Evolutionary conservation across 2,329 filamentous ascomycete species (phyloP).

Genomic region (Cordyceps tenuipes): DNA sequence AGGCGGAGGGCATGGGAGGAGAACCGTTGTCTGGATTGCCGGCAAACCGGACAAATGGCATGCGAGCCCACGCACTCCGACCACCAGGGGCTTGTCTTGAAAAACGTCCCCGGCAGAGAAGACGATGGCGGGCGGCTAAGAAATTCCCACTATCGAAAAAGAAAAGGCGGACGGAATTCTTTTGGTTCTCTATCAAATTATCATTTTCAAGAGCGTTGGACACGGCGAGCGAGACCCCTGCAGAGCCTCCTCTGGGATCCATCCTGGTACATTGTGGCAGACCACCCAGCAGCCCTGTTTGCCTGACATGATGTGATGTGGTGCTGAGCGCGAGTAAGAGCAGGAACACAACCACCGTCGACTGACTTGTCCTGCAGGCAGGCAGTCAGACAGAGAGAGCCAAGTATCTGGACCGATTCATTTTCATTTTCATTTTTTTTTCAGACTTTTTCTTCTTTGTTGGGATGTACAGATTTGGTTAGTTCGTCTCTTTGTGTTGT

Average conservation of each 20-base stretch:
- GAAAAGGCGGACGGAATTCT: too few relatives aligned
- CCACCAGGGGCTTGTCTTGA: background rate
- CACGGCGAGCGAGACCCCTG: background rate
- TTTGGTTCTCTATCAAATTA: too few relatives aligned
- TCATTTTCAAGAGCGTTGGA: background rate
- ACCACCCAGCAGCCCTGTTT: background rate
- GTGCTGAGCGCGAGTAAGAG: background rate
- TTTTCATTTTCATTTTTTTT: too few relatives aligned
- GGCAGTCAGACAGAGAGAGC: background rate
- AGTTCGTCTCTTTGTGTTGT: background rate
- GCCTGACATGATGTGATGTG: background rate
- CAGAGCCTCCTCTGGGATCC: background rate
- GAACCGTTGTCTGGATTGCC: background rate
- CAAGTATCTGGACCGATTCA: background rate
- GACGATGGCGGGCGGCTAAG: too few relatives aligned
- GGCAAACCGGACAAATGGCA: background rate
- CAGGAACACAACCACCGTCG: background rate
- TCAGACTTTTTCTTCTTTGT: background rate
- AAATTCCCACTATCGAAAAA: too few relatives aligned
- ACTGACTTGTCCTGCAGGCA: background rate
- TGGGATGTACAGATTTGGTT: background rate
- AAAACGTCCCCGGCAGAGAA: too few relatives aligned
- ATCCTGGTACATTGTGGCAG: background rate
- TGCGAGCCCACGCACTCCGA: conserved; percentile 1
- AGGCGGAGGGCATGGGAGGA: background rate